Evolutionary conservation across 306 rosid species (phyloP), one percentile per base, ranked within the genome.

Genomic region (Crotalaria pallida): DNA sequence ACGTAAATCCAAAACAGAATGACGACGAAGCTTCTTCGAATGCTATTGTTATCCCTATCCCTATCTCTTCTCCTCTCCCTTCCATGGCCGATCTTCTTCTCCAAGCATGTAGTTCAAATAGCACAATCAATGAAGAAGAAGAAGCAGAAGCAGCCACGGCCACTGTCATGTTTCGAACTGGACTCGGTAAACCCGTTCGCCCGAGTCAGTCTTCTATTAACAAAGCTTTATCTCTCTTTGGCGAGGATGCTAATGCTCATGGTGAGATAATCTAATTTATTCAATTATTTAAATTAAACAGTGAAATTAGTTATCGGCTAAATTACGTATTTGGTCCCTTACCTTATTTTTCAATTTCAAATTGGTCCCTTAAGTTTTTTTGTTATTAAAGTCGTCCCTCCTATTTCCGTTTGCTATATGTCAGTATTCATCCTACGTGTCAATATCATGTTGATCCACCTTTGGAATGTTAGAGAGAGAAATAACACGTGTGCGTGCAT

Each of bases 11-110:
- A 47, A 15, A 67, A 13, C n/a, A n/a, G n/a, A 4, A 26, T 26
- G 31, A 26, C 4, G 31, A 26, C 4, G 31, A 26, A 1, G 38
- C 17, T 3, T 0, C 74, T 58, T 21, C 83, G 4, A 41, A 67
- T 67, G 26, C n/a, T n/a, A 10, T 58, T 6, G 26, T 66, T 33
- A 16, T 10, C 6, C 57, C 38, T 63, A n/a, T 63, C 45, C 12
- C 3, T 52, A 1, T 38, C 31, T 15, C 63, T 29, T 5, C 56
- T 26, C 23, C 65, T 40, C 75, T 72, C 19, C 75, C 83, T 21
- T 73, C 83, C 5, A 67, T 79, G 76, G 1, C 13, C 24, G 41
- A 74, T 68, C 43, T 79, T 55, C 67, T 41, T 40, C 31, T 61
- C 19, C 67, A 61, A 61, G 51, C 51, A 19, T 38, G 31, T 15